A percentile compares a stretch with the other conserved stretches of the same genome.
phyloP scores from a whole-genome alignment of 2,329 filamentous ascomycete species.

The Aspergillus sclerotialis region DNA sequence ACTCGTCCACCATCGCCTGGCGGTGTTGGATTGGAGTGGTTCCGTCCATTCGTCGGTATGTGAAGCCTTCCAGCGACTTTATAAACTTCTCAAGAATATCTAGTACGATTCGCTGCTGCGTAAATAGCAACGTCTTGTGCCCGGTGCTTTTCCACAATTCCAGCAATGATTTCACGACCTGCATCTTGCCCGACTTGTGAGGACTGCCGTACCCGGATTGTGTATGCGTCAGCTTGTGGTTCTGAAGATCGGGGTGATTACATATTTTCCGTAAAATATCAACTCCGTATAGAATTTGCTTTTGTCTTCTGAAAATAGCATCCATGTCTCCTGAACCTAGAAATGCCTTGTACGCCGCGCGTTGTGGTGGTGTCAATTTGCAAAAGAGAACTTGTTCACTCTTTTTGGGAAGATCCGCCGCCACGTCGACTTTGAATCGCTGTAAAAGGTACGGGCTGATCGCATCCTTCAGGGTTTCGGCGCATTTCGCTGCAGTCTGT shows the following conservation, averaged over 20 bases:
- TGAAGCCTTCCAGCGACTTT: slow-evolving; percentile 58
- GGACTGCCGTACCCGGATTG: slow-evolving; percentile 67
- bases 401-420: slow-evolving; percentile 88
- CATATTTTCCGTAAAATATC: slow-evolving; percentile 93
- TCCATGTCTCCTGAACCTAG: slow-evolving; percentile 76
- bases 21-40: slow-evolving; percentile 79
- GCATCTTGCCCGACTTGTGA: slow-evolving; percentile 86
- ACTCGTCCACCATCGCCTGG: slow-evolving; percentile 85
- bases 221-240: slow-evolving; percentile 54
- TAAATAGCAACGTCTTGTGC: slow-evolving; percentile 89
- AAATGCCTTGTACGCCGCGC: slow-evolving; percentile 73
- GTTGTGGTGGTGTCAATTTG: slow-evolving; percentile 74
- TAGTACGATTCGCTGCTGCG: slow-evolving; percentile 90
- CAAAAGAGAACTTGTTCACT: slow-evolving; percentile 95
- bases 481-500: slow-evolving; percentile 88
- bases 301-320: slow-evolving; percentile 67
- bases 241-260: slow-evolving; percentile 86
- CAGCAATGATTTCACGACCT: slow-evolving; percentile 80
- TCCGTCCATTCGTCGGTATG: slow-evolving; percentile 87
- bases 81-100: slow-evolving; percentile 87
- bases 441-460: slow-evolving; percentile 92
- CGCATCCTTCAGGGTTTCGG: slow-evolving; percentile 85
- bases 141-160: slow-evolving; percentile 87
- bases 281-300: slow-evolving; percentile 80
- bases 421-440: slow-evolving; percentile 87